phyloP scores from a whole-genome alignment of 2,329 filamentous ascomycete species.

The Xylogone sp. region DNA sequence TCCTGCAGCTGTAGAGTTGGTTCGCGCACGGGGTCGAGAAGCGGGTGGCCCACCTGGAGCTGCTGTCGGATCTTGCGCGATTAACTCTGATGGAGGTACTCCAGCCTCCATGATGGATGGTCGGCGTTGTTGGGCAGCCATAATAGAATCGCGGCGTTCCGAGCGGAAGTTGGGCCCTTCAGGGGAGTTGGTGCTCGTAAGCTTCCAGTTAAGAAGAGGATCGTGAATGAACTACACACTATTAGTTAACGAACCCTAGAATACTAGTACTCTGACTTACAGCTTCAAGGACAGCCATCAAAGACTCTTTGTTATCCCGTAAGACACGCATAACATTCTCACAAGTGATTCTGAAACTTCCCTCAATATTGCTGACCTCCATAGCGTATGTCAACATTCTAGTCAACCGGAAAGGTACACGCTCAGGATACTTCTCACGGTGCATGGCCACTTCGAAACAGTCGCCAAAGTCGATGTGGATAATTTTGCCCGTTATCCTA shows the following conservation, averaged over 20 bases:
- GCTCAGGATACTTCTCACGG: slow-evolving; percentile 96
- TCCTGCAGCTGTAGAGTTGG: slow-evolving; percentile 48
- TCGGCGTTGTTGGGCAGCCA: slow-evolving; percentile 47
- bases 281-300: slow-evolving; percentile 97
- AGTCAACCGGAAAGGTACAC: slow-evolving; percentile 95
- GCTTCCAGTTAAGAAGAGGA: slow-evolving; percentile 95
- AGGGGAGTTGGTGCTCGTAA: slow-evolving; percentile 61
- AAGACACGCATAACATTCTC: slow-evolving; percentile 98
- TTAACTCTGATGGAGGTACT: slow-evolving; percentile 54
- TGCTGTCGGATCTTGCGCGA: slow-evolving; percentile 36
- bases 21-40: slow-evolving; percentile 51
- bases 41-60: slow-evolving; percentile 41
- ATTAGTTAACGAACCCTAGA: slow-evolving; percentile 8
- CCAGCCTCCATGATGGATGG: slow-evolving; percentile 67
- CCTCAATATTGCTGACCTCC: slow-evolving; percentile 99
- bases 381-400: slow-evolving; percentile 99
- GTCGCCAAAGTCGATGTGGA: slow-evolving; percentile 98
- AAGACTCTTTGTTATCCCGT: slow-evolving; percentile 93
- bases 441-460: slow-evolving; percentile 99
- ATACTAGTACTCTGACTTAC: slow-evolving; percentile 52
- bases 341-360: slow-evolving; percentile 95
- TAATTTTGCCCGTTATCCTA: slow-evolving; percentile 90
- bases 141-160: slow-evolving; percentile 52
- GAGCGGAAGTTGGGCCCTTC: slow-evolving; percentile 63
- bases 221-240: slow-evolving; percentile 87